Conservation (phyloP, 768 basidiomycete species). For the Trametes cingulata region DNA sequence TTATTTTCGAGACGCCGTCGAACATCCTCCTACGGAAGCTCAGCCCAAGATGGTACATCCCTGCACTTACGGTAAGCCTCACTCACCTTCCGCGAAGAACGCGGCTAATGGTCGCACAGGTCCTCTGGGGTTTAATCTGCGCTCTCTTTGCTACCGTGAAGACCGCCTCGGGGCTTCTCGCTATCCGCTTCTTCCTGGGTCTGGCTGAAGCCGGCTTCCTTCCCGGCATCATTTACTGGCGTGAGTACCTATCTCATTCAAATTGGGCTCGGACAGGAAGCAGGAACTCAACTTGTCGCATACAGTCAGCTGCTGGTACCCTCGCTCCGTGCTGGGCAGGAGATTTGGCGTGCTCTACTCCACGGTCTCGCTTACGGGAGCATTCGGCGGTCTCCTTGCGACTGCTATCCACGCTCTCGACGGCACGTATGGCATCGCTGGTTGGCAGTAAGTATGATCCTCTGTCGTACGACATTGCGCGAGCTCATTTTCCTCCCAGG, state of each 20-base stretch:
- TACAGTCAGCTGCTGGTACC: slow-evolving; percentile 46
- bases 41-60: slow-evolving; percentile 40
- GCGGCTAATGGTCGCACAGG: slow-evolving; percentile 3
- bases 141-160: slow-evolving; percentile 30
- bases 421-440: slow-evolving; percentile 38
- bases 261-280: not conserved
- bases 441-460: slow-evolving; percentile 33
- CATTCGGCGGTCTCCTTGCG: slow-evolving; percentile 33
- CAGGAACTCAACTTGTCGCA: not conserved
- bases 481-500: slow-evolving; percentile 15
- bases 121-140: slow-evolving; percentile 36
- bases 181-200: slow-evolving; percentile 42
- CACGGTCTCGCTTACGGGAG: slow-evolving; percentile 29
- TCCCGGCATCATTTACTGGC: slow-evolving; percentile 41
- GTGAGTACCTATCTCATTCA: slow-evolving; percentile 10
- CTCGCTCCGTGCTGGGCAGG: slow-evolving; percentile 26
- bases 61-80: slow-evolving; percentile 36
- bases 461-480: slow-evolving; percentile 9
- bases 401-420: slow-evolving; percentile 41
- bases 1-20: slow-evolving; percentile 42
- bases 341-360: slow-evolving; percentile 32
- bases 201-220: slow-evolving; percentile 42
- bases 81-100: slow-evolving; percentile 14
- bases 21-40: slow-evolving; percentile 39
- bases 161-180: slow-evolving; percentile 35